These are phyloP conservation scores for Breviolum minutum DNA, from an alignment of 73 alveolate species.

Conservation along the genomic window DNA sequence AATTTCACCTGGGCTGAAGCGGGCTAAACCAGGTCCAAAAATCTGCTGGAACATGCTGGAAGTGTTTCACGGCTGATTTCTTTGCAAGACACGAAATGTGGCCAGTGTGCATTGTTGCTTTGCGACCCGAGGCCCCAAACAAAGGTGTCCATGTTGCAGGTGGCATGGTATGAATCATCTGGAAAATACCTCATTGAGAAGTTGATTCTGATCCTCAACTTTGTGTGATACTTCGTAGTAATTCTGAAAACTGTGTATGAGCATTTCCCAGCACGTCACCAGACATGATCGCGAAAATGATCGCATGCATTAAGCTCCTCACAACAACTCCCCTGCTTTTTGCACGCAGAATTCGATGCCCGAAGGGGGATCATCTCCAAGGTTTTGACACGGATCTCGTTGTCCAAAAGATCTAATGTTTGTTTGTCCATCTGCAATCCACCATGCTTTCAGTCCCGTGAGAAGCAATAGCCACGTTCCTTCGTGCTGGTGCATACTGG, in stretches of 20 bases:
- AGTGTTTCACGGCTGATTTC: background rate
- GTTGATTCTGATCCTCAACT: too few species aligned
- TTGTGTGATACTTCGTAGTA: too few species aligned
- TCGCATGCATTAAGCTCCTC: background rate
- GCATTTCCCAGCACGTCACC: too few species aligned
- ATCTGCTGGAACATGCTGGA: too few species aligned
- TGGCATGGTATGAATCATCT: constrained; percentile 69
- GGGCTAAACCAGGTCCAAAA: background rate
- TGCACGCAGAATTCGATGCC: constrained; percentile 41
- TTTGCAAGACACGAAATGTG: constrained; percentile 26
- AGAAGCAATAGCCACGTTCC: constrained; percentile 55
- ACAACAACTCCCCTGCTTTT: constrained; percentile 56
- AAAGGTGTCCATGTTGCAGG: constrained; percentile 84
- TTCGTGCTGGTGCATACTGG: constrained; percentile 91
- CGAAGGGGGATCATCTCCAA: background rate
- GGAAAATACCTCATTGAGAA: constrained; percentile 53
- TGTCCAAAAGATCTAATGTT: background rate
- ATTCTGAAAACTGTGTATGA: too few species aligned
- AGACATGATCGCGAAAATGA: too few species aligned
- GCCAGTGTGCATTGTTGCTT: constrained; percentile 84
- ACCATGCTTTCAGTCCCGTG: constrained; percentile 52
- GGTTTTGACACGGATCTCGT: constrained; percentile 75
- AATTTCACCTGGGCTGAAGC: constrained; percentile 38
- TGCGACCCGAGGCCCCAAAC: constrained; percentile 83
- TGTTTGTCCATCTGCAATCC: constrained; percentile 3